These are phyloP conservation scores for Centella asiatica DNA, from an alignment of 129 eudicot species.

Conservation along the genomic window DNA sequence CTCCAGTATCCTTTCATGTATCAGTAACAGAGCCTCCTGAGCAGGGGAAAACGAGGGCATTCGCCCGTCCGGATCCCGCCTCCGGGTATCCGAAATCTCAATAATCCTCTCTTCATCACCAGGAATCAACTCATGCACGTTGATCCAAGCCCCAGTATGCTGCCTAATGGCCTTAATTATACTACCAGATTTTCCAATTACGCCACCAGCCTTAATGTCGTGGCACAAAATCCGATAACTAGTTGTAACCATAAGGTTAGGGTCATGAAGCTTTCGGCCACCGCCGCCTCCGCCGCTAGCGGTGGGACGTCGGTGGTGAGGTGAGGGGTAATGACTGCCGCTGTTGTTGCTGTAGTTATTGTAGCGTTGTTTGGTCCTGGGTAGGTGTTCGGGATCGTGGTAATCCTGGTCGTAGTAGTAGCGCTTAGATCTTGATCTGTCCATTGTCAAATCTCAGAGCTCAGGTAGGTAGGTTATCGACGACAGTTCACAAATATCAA, in stretches of 20 bases:
- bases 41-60: slow-evolving; percentile 95
- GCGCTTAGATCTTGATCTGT: slow-evolving; percentile 90
- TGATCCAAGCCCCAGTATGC: slow-evolving; percentile 96
- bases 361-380: slow-evolving; percentile 58
- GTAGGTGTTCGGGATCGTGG: slow-evolving; percentile 60
- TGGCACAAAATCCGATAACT: slow-evolving; percentile 85
- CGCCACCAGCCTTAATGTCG: slow-evolving; percentile 88
- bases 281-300: slow-evolving; percentile 28
- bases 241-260: slow-evolving; percentile 66
- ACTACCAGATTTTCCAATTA: slow-evolving; percentile 94
- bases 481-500: not conserved
- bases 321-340: slow-evolving; percentile 30
- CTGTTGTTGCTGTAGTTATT: slow-evolving; percentile 25
- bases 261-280: slow-evolving; percentile 38
- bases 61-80: slow-evolving; percentile 92
- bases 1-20: slow-evolving; percentile 92
- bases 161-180: slow-evolving; percentile 93
- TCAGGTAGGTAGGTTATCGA: not conserved
- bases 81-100: slow-evolving; percentile 85
- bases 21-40: slow-evolving; percentile 87
- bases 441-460: slow-evolving; percentile 33
- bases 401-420: slow-evolving; percentile 91
- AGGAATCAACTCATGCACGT: slow-evolving; percentile 70
- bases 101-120: slow-evolving; percentile 96
- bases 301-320: slow-evolving; percentile 37